Evolutionary conservation across 2,329 filamentous ascomycete species (phyloP), one percentile per base, ranked within the genome.

Genomic region (Fusarium sp.): DNA sequence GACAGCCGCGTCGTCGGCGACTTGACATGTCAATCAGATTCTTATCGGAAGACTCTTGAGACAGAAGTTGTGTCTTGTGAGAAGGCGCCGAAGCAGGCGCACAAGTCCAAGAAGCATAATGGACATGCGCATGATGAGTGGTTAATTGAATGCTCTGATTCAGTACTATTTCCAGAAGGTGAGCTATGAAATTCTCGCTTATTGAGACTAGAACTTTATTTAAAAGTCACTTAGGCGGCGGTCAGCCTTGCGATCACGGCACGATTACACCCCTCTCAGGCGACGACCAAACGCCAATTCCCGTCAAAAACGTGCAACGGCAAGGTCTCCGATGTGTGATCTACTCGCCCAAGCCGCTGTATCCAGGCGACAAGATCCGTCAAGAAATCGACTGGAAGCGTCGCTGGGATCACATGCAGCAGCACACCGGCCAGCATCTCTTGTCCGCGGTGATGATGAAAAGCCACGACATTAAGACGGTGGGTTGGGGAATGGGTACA

Each of bases 371-470:
- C 0, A 57, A 16, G 9, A 65, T 79, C 4, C 74, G 71, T 0
- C 77, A 79, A 27, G 68, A 75, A 13, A 63, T 79, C 4, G 73
- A 79, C 25, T 77, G 73, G 57, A 29, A 57, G 7, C 75, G 77
- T 0, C 73, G 77, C n/a, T 78, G 77, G 76, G 74, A 79, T 47
- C 77, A 79, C 13, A 79, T 79, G 77, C 77, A 79, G 14, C 77
- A 79, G 9, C 77, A 79, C 22, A 79, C 77, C 0, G 77, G 77
- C 2, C 77, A 79, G 10, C 77, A 79, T 32, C 72, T 79, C 3
- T 67, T 79, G 3, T 79, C 77, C 1, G 77, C 77, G 1, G 58
- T 79, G 6, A 77, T 79, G 77, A 65, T 76, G 40, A 74, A 67
- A 0, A 57, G 60, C 1, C 65, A 76, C 1, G 61, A 63, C 8